Evolutionary conservation across 148 eudicot genomes (phyloP).

Genomic region (Rhododendron ferrugineum): DNA sequence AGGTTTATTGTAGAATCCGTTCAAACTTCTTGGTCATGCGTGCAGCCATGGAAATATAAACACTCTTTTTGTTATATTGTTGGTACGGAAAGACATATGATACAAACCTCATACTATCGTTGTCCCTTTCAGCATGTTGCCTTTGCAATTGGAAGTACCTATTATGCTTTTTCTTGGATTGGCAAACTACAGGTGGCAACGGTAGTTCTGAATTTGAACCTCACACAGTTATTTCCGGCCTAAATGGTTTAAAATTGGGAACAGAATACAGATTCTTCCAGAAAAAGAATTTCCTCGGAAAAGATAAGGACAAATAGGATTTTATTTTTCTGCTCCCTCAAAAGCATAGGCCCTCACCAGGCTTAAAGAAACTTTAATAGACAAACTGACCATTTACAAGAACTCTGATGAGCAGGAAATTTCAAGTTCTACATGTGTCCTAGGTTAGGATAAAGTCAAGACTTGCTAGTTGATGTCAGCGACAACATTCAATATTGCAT

Average conservation of each 20-base stretch:
- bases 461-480: not conserved
- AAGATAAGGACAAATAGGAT: not conserved
- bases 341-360: too few species aligned
- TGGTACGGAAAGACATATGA: not conserved
- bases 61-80: not conserved
- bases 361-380: too few species aligned
- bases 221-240: too few species aligned
- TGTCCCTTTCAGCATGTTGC: not conserved
- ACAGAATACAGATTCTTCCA: not conserved
- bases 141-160: not conserved
- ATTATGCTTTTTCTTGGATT: not conserved
- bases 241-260: too few species aligned
- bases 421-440: not conserved
- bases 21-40: slow-evolving; percentile 6
- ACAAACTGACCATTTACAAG: too few species aligned
- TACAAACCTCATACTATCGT: not conserved
- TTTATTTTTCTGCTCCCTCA: not conserved
- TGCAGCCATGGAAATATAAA: not conserved
- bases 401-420: not conserved
- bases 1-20: not conserved
- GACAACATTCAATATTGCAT: not conserved
- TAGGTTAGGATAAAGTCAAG: not conserved
- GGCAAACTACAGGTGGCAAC: not conserved
- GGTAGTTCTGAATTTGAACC: not conserved
- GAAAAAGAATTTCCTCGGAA: not conserved